A percentile compares a stretch with the other conserved stretches of the same genome.
Evolutionary conservation across 768 basidiomycete species (phyloP).

Genomic region (Leccinum disarticulatum): DNA sequence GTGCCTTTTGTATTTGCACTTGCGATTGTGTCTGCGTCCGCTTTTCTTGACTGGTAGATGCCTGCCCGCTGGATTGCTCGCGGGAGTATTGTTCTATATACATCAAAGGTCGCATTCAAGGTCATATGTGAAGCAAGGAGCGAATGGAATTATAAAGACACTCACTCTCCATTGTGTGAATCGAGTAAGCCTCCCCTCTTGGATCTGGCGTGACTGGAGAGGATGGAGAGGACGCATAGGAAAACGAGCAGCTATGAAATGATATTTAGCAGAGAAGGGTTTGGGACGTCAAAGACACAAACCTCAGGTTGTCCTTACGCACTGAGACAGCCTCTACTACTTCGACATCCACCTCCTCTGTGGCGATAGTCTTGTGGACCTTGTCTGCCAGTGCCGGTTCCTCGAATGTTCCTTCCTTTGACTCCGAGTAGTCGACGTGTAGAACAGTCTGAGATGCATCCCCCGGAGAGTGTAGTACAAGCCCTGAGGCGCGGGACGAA

Average conservation of each 20-base stretch:
- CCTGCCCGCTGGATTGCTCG: background rate
- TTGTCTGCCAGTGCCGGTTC: too few relatives aligned
- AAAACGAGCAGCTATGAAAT: conserved; percentile 1
- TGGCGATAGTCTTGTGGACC: background rate
- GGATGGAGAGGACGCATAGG: background rate
- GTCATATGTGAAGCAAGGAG: background rate
- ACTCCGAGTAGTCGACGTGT: background rate
- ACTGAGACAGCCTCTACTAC: background rate
- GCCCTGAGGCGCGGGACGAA: background rate
- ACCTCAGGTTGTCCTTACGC: background rate
- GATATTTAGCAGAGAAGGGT: background rate
- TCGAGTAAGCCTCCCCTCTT: background rate
- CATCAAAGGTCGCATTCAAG: background rate
- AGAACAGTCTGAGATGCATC: background rate
- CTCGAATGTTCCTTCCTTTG: background rate
- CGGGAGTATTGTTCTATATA: background rate
- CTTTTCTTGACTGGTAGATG: background rate
- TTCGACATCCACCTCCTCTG: background rate
- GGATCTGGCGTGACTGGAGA: background rate
- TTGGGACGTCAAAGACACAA: background rate
- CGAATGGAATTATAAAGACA: background rate
- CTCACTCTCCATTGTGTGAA: conserved; percentile 1
- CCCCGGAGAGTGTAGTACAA: background rate
- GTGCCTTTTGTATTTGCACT: background rate
- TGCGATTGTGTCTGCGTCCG: background rate